A percentile compares a stretch with the other conserved stretches of the same genome.
phyloP scores from a whole-genome alignment of 768 basidiomycete genomes.

The Termitomyces sp. region DNA sequence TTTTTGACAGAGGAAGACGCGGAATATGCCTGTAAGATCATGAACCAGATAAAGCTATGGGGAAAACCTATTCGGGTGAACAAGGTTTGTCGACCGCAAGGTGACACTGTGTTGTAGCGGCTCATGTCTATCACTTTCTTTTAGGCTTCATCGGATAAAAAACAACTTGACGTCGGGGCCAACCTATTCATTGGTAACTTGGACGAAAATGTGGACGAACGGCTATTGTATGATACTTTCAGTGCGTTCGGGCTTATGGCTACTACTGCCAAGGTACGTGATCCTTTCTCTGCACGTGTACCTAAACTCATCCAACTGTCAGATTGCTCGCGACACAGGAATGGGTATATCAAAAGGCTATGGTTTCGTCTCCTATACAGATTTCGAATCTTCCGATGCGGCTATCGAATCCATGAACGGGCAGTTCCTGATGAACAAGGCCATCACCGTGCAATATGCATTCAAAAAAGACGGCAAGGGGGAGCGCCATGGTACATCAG shows the following conservation, averaged over 20 bases:
- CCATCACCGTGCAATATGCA: slow-evolving; percentile 94
- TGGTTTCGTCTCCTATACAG: slow-evolving; percentile 95
- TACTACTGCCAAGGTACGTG: slow-evolving; percentile 76
- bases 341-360: slow-evolving; percentile 91
- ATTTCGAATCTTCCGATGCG: slow-evolving; percentile 95
- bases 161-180: slow-evolving; percentile 95
- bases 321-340: slow-evolving; percentile 90
- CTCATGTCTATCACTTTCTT: slow-evolving; percentile 4
- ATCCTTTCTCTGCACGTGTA: slow-evolving; percentile 4
- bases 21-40: slow-evolving; percentile 99
- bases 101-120: not conserved
- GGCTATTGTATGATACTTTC: slow-evolving; percentile 90
- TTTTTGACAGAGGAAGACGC: slow-evolving; percentile 98
- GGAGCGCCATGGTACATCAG: slow-evolving; percentile 93
- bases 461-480: slow-evolving; percentile 99
- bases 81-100: slow-evolving; percentile 59
- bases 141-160: slow-evolving; percentile 96
- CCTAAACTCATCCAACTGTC: slow-evolving; percentile 1
- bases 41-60: slow-evolving; percentile 99
- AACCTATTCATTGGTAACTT: slow-evolving; percentile 96
- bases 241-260: slow-evolving; percentile 92
- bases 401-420: slow-evolving; percentile 96
- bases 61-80: slow-evolving; percentile 98
- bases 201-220: slow-evolving; percentile 94
- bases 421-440: slow-evolving; percentile 98